These are phyloP conservation scores for Yamadazyma jaroonii DNA, from an alignment of 1,139 yeast genomes.

Conservation along the genomic window DNA sequence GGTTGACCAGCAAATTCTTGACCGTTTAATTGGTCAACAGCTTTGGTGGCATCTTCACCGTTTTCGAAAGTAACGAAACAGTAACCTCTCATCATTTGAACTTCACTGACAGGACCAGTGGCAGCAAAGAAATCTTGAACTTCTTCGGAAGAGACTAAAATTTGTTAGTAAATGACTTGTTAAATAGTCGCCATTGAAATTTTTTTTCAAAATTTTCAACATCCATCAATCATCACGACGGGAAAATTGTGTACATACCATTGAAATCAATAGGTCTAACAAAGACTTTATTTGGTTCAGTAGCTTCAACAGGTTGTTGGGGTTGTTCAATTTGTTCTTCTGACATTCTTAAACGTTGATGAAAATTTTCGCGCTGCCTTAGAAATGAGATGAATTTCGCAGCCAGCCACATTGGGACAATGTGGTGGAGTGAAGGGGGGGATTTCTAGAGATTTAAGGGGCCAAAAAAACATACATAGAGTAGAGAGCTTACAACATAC, in stretches of 20 bases:
- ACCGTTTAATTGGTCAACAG: constrained; percentile 60
- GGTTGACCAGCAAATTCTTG: constrained; percentile 60
- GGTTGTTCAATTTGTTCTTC: constrained; percentile 1
- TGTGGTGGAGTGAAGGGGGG: not conserved
- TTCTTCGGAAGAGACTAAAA: constrained; percentile 48
- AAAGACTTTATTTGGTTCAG: constrained; percentile 34
- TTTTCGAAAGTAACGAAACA: constrained; percentile 72
- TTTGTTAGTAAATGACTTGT: constrained; percentile 13
- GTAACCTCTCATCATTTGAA: constrained; percentile 70
- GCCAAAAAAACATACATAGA: too few species aligned
- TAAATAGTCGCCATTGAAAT: not conserved
- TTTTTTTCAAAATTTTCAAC: not conserved
- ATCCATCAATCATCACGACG: too few species aligned
- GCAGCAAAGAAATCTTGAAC: constrained; percentile 64
- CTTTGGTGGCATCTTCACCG: constrained; percentile 63
- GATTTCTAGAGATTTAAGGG: too few species aligned
- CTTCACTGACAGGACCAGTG: constrained; percentile 64
- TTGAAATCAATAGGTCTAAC: constrained; percentile 41
- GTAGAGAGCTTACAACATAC: too few species aligned
- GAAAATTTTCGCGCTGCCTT: constrained; percentile 4
- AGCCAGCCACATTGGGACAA: not conserved
- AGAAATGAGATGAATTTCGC: not conserved
- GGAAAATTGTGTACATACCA: constrained; percentile 16
- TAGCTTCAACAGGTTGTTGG: constrained; percentile 5
- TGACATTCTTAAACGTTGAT: constrained; percentile 4